Percentiles rank a stretch among this genome's conserved stretches.
Evolutionary conservation across 108 stramenopile genomes (phyloP).

Genomic region (Phaeodactylum tricornutum): DNA sequence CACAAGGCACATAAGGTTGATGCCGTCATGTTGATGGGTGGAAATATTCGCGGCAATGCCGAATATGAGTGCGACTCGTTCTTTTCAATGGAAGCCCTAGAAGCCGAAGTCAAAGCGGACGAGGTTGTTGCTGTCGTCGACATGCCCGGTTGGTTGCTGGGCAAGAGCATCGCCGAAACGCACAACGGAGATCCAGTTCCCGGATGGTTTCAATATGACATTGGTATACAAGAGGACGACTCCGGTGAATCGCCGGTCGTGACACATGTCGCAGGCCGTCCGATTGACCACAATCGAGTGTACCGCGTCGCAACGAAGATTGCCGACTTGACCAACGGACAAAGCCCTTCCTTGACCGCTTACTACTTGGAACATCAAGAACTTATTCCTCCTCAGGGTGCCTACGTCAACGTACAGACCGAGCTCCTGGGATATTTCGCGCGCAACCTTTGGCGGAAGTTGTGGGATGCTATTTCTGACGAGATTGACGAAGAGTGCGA

Average conservation of each 20-base stretch:
- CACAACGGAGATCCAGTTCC: conserved; percentile 45
- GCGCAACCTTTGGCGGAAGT: conserved; percentile 28
- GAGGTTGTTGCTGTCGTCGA: conserved; percentile 33
- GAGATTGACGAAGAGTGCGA: conserved; percentile 12
- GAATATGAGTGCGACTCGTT: conserved; percentile 27
- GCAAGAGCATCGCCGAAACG: conserved; percentile 22
- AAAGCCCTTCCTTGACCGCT: conserved; percentile 28
- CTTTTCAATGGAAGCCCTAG: conserved; percentile 32
- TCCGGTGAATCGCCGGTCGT: conserved; percentile 4
- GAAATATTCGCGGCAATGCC: conserved; percentile 26
- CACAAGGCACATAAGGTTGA: conserved; percentile 9
- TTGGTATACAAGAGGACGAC: conserved; percentile 25
- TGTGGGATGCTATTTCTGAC: conserved; percentile 21
- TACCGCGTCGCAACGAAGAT: conserved; percentile 47
- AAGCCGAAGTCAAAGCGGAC: conserved; percentile 31
- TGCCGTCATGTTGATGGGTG: conserved; percentile 28
- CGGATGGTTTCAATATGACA: conserved; percentile 45
- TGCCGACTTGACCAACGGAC: conserved; percentile 41
- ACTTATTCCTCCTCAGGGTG: conserved; percentile 31
- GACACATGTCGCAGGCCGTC: conserved; percentile 31
- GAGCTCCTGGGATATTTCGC: conserved; percentile 44
- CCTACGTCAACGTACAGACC: conserved; percentile 37
- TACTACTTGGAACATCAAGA: conserved; percentile 26
- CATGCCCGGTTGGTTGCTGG: conserved; percentile 41
- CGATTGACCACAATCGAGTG: conserved; percentile 21